A percentile compares a stretch with the other conserved stretches of the same genome.
Evolutionary conservation across 371 early-diverging fungal species (phyloP).

Genomic region (Fennellomyces sp.): DNA sequence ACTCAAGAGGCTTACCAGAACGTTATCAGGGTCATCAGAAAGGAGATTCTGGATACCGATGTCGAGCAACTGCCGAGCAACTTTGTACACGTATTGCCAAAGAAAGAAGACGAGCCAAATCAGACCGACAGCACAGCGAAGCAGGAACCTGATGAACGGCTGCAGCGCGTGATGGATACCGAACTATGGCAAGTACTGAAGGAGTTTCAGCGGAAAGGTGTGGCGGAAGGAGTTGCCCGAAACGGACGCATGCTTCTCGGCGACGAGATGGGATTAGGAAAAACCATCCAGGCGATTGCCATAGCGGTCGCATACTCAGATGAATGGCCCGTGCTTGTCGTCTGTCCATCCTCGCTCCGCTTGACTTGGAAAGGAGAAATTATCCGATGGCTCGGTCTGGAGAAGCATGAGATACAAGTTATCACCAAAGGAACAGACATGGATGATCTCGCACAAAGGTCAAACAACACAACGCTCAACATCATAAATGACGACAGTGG

Average conservation of each 20-base stretch:
- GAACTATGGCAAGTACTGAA: constrained; percentile 30
- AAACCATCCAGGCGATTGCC: constrained; percentile 89
- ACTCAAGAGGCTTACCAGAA: constrained; percentile 17
- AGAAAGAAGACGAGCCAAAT: neutral
- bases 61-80: no score
- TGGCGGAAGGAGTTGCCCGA: constrained; percentile 42
- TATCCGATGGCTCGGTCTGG: constrained; percentile 43
- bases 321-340: constrained; percentile 64
- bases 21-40: constrained; percentile 20
- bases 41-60: no score
- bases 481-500: no score
- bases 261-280: constrained; percentile 98
- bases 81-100: no score
- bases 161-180: constrained; percentile 12
- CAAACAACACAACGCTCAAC: no score
- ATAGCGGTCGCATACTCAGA: constrained; percentile 51
- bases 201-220: constrained; percentile 57
- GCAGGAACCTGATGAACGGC: constrained; percentile 14
- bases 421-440: constrained; percentile 17
- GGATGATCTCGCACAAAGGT: neutral
- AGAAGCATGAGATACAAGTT: constrained; percentile 37
- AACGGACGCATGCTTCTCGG: constrained; percentile 78
- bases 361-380: constrained; percentile 60
- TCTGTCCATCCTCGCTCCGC: constrained; percentile 60
- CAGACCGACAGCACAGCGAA: no score